phyloP scores from a whole-genome alignment of 176 grass and related monocot species.

The Olyra latifolia region DNA sequence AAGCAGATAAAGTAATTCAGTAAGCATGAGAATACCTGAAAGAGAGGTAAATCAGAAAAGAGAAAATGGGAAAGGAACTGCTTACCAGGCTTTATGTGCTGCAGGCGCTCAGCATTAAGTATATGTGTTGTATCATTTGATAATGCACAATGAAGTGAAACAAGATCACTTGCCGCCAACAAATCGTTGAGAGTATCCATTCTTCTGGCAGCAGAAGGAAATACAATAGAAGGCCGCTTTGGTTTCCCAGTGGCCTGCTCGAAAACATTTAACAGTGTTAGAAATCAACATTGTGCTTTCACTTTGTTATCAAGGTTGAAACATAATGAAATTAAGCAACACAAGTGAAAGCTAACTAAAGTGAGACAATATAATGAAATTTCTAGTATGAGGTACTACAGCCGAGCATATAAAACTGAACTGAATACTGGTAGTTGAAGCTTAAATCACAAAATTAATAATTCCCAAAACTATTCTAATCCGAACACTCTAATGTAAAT shows the following conservation, averaged over 20 bases:
- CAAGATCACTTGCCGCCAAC: conserved; percentile 85
- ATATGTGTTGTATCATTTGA: conserved; percentile 84
- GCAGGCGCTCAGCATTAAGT: conserved; percentile 73
- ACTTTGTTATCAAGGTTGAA: background rate
- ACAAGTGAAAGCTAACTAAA: background rate
- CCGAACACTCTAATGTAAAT: background rate
- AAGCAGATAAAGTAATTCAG: conserved; percentile 1
- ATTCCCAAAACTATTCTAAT: background rate
- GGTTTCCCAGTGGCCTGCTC: conserved; percentile 61
- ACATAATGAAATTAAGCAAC: background rate
- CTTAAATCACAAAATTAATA: background rate
- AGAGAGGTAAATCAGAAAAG: background rate
- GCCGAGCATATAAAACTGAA: background rate
- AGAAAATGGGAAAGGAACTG: background rate
- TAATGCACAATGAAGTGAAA: conserved; percentile 82
- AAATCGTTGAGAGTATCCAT: conserved; percentile 98
- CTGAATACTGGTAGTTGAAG: background rate
- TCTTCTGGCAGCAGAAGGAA: conserved; percentile 84
- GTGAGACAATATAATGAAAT: background rate
- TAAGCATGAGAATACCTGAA: background rate
- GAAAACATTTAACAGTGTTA: conserved; percentile 22
- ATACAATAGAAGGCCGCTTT: conserved; percentile 70
- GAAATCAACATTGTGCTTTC: conserved; percentile 2
- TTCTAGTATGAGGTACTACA: background rate
- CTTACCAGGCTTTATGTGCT: conserved; percentile 96